These are phyloP conservation scores for Neurospora africana DNA, from an alignment of 495 filamentous ascomycete genomes.

Conservation along the genomic window DNA sequence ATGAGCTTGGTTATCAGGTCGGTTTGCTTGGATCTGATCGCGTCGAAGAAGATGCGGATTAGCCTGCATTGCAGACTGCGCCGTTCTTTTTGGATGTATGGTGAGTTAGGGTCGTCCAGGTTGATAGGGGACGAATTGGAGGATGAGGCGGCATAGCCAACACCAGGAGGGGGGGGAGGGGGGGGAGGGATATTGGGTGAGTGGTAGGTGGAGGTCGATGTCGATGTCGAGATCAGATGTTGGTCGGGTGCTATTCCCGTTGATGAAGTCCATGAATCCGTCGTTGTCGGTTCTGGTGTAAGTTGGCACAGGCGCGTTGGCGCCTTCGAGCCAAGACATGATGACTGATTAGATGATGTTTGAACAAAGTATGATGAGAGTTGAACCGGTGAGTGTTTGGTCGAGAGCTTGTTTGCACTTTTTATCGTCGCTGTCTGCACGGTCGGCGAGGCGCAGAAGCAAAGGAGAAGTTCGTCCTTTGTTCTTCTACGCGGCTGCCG, in stretches of 20 bases:
- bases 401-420: background rate
- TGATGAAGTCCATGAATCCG: background rate
- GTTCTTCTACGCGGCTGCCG: background rate
- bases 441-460: background rate
- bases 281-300: constrained; percentile 6
- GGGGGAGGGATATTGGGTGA: constrained; percentile 2
- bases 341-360: background rate
- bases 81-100: background rate
- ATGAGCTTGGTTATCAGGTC: constrained; percentile 15
- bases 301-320: constrained; percentile 4
- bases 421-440: background rate
- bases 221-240: background rate
- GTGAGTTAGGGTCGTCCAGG: background rate
- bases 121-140: background rate
- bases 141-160: background rate
- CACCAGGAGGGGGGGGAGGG: background rate
- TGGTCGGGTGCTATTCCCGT: background rate
- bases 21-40: constrained; percentile 9
- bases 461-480: background rate
- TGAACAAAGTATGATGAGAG: background rate
- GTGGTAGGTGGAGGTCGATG: constrained; percentile 5
- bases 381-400: background rate
- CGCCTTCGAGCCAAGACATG: background rate
- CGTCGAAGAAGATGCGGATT: constrained; percentile 13
- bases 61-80: constrained; percentile 5